Base-by-base conservation (phyloP, 805 yeast genomes). In the Zygosaccharomyces bisporus region DNA sequence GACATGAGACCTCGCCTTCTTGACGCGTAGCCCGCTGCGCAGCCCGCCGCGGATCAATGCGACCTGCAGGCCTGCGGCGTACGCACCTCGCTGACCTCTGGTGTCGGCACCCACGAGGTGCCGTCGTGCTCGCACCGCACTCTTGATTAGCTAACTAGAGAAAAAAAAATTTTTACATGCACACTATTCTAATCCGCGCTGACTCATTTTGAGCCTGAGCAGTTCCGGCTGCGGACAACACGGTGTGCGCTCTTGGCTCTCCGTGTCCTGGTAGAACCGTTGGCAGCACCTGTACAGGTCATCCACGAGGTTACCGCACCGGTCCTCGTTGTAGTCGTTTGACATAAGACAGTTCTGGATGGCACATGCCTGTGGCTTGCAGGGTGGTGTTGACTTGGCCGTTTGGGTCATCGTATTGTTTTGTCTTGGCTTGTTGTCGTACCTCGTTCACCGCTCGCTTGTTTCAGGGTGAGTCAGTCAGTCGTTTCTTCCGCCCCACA, bases 331-430 rank as follows among this genome's bases (percentile, higher is more conserved):
- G 65, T 80, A 89, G 31, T 76, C 73, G 52, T 74, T 73, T 19
- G 66, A 58, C 41, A 76, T 74, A 7, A 89, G 67, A 58, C 97
- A 89, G 53, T 82, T 84, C 73, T 53, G 33, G 31, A 87, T 87
- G 2, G 80, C 81, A 67, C 95, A 87, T 2, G 95, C 95, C 51
- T 82, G 74, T 4, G 84, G 74, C 58, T 85, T 85, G 64, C 95
- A 87, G 2, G 84, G 77, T 35, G 63, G 46, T 14, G 53, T 24
- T 48, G 43, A 43, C 14, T 44, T 40, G 36, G 33, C 40, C 40
- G 24, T 32, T 25, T 10, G 9, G 14, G 19, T 30, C 18, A 4
- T 36, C 20, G 24, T 5, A 24, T 13, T 12, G 27, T 21, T 21
- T 23, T 35, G 10, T 24, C 20, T 35, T 35, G 16, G 27, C 4